Evolutionary conservation across 805 yeast genomes (phyloP), one percentile per base, ranked within the genome.

Genomic region (Candida nemodendra): DNA sequence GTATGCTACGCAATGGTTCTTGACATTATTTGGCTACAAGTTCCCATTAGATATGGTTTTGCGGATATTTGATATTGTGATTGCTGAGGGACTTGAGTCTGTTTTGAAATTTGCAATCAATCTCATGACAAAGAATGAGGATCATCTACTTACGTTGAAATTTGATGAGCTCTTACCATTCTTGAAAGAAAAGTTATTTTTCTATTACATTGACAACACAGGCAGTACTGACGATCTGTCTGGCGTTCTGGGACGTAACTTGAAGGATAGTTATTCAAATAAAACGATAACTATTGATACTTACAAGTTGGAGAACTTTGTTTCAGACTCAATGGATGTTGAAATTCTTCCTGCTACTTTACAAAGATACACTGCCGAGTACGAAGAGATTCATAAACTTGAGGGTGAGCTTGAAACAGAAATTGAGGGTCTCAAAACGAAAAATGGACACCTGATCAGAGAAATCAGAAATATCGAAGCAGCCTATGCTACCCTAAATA

Each of bases 1-100:
- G 98, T 93, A 87, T 68, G 98, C 97, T 0, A 81, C 95, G 2
- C 98, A 93, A 62, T 93, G 99, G 99, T 91, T 93, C 56, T 71
- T 93, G 51, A 93, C 98, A 0, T 74, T 93, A 48, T 93, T 93
- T 64, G 95, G 96, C 5, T 93, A 93, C 68, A 88, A 88, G 58
- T 91, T 93, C 60, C 98, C 99, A 12, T 67, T 90, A 34, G 85
- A 80, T 39, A 82, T 91, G 57, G 97, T 93, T 17, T 65, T 88
- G 47, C 72, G 97, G 44, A 86, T 93, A 27, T 87, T 77, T 60
- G 99, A 93, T 64, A 76, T 87, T 43, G 79, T 93, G 6, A 79
- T 93, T 36, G 82, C 95, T 6, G 96, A 93, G 65, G 99, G 99
- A 27, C 68, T 83, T 30, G 98, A 90, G 64, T 79, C 95, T 3